phyloP scores from a whole-genome alignment of 768 basidiomycete species.

The Kwoniella mangroviensis region DNA sequence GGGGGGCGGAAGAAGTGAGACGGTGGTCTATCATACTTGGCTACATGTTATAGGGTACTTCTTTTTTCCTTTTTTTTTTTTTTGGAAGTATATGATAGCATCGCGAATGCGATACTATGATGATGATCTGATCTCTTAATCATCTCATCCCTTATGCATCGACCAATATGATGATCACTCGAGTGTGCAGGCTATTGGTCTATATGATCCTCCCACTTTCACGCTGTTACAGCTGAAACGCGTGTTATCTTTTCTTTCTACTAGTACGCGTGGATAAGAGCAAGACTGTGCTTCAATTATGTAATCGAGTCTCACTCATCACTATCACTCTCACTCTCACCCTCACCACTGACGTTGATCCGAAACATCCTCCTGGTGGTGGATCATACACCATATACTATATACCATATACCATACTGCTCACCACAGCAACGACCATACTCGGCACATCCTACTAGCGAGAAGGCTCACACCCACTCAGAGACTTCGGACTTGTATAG shows the following conservation, averaged over 20 bases:
- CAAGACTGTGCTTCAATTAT: background rate
- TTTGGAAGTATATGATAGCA: background rate
- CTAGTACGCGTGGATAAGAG: background rate
- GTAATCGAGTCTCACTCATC: background rate
- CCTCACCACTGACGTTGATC: no score
- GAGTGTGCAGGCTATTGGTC: background rate
- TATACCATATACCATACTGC: no score
- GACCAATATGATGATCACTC: background rate
- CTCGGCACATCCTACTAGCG: no score
- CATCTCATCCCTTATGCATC: background rate
- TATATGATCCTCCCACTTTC: background rate
- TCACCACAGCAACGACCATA: no score
- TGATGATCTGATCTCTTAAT: background rate
- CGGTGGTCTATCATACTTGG: background rate
- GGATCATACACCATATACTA: no score
- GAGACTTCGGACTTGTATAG: background rate
- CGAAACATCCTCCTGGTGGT: no score
- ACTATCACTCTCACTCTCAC: background rate
- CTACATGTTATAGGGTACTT: background rate
- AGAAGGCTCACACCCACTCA: no score
- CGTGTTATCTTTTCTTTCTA: background rate
- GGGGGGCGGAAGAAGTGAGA: background rate
- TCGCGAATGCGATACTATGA: background rate
- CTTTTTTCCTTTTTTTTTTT: conserved; percentile 7
- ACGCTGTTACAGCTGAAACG: background rate